These are phyloP conservation scores for Hericium coralloides DNA, from an alignment of 768 basidiomycete genomes.

Conservation along the genomic window DNA sequence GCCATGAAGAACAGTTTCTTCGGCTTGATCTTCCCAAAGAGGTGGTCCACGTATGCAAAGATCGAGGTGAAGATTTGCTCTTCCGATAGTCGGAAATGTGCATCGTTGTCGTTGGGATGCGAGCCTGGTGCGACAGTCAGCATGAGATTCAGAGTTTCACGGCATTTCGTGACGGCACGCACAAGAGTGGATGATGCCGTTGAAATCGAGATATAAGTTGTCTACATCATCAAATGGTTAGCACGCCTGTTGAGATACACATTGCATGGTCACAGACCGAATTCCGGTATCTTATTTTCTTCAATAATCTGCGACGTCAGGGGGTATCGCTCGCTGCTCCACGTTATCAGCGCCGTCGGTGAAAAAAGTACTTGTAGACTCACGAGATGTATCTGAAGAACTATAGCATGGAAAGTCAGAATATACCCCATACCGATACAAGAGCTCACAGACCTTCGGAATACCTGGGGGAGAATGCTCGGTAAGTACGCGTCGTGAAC, in stretches of 20 bases:
- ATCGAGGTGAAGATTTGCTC: conserved; percentile 97
- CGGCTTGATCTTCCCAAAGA: conserved; percentile 96
- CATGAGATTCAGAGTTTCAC: neutral
- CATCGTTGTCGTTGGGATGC: conserved; percentile 94
- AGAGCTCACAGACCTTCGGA: conserved; percentile 31
- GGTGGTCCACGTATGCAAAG: conserved; percentile 92
- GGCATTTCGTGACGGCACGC: neutral
- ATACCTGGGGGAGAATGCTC: conserved; percentile 28
- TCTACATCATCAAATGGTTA: conserved; percentile 33
- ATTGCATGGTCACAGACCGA: conserved; percentile 45
- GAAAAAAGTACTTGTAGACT: conserved; percentile 19
- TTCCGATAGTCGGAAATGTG: conserved; percentile 92
- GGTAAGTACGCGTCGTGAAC: neutral
- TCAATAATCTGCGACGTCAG: conserved; percentile 96
- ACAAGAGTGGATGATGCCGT: conserved; percentile 87
- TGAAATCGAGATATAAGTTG: conserved; percentile 91
- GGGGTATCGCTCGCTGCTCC: conserved; percentile 85
- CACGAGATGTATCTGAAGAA: conserved; percentile 97
- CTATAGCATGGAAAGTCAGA: conserved; percentile 30
- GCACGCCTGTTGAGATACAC: neutral
- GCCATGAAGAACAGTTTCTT: conserved; percentile 99
- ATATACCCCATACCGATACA: neutral
- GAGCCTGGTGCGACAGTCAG: conserved; percentile 42
- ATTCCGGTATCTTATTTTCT: conserved; percentile 98
- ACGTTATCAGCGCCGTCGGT: neutral